Evolutionary conservation across 139 green algal species (phyloP), one percentile per base, ranked within the genome.

Genomic region (Nannochloris sp.): DNA sequence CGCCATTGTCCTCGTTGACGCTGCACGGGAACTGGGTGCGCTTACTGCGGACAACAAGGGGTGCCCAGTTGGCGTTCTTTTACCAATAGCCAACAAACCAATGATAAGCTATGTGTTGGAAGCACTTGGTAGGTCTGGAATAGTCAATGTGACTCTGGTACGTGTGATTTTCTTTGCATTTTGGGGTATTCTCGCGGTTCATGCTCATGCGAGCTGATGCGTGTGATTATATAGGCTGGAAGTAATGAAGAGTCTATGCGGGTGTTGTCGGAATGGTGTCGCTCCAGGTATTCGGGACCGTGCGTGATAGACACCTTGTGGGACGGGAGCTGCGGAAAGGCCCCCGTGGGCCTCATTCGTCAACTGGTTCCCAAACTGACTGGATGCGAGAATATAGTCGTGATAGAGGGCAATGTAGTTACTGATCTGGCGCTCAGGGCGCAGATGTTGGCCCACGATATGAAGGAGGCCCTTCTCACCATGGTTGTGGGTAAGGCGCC

Each of bases 21-120:
- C 75, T 26, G 79, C 84, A 53, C 74, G 74, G 26, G 59, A 68
- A 3, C 65, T 93, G 11, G 82, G 80, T 58, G 81, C 86, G 4
- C 56, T 93, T 1, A 91, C 77, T 43, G 62, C 57, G 28, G 61
- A 61, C 5, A 70, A 67, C 60, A 76, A 46, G 0, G 74, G 79
- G 16, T 53, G 46, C 12, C 46, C 46, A 26, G 46, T 40, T 9
- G 33, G 46, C 12, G 46, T 53, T n/a, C 63, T 95, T 43, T 66
- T 95, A 33, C 82, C 86, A 1, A 74, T 94, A 1, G 81, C 67
- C 55, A 88, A 89, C 67, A 71, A 70, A 26, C 78, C 86, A 11
- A 72, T 94, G 25, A 72, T 95, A 26, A 81, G 62, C 16, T 95
- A 87, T 63, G 77, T 86, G 8, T 65, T 95, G 49, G 60, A 67